Evolutionary conservation across 176 grass and related monocot species (phyloP).

Genomic region (Bromus sterilis): DNA sequence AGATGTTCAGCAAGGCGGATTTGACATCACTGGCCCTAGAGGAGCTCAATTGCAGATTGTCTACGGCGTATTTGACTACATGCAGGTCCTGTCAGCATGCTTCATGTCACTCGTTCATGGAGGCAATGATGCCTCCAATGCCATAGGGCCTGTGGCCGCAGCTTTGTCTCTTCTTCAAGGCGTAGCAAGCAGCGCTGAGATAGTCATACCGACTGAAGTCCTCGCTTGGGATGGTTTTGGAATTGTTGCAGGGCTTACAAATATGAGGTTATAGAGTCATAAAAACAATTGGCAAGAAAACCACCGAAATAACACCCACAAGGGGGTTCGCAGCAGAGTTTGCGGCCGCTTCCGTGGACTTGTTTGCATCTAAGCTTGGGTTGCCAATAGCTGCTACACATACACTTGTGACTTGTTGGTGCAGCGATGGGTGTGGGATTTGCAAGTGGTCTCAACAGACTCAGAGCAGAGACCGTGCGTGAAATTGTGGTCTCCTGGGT

Average conservation of each 20-base stretch:
- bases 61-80: slow-evolving; percentile 86
- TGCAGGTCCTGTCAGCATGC: slow-evolving; percentile 96
- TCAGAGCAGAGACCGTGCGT: slow-evolving; percentile 75
- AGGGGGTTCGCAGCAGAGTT: slow-evolving; percentile 92
- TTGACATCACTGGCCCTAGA: slow-evolving; percentile 63
- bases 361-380: slow-evolving; percentile 90
- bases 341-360: slow-evolving; percentile 86
- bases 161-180: slow-evolving; percentile 88
- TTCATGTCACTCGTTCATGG: slow-evolving; percentile 99
- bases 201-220: slow-evolving; percentile 85
- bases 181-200: slow-evolving; percentile 49
- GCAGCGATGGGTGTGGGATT: slow-evolving; percentile 98
- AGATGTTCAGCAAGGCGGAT: slow-evolving; percentile 42
- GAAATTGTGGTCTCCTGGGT: slow-evolving; percentile 87
- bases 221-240: slow-evolving; percentile 96
- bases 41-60: slow-evolving; percentile 95
- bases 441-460: slow-evolving; percentile 78
- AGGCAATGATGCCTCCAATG: slow-evolving; percentile 95
- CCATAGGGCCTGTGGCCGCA: slow-evolving; percentile 77
- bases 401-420: slow-evolving; percentile 95
- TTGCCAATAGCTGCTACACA: slow-evolving; percentile 90
- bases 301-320: slow-evolving; percentile 88
- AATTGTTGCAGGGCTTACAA: slow-evolving; percentile 80
- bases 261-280: slow-evolving; percentile 97
- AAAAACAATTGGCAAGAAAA: slow-evolving; percentile 97